Evolutionary conservation across 1,284 basidiomycete genomes (phyloP).

Genomic region (Apiotrichum gracile): DNA sequence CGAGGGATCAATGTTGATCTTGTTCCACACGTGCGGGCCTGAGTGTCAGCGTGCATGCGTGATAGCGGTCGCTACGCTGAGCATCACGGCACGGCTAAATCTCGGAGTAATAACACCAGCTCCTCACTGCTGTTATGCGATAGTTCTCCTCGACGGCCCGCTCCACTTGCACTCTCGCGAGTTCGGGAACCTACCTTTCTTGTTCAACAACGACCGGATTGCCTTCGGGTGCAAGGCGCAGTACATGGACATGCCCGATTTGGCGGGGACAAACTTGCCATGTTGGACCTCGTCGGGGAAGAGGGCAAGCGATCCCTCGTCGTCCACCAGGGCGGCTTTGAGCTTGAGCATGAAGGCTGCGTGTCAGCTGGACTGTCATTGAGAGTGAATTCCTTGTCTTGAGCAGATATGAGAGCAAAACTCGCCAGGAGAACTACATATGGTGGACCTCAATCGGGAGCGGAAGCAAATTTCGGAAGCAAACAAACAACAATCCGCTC

Average conservation of each 20-base stretch:
- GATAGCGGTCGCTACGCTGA: not conserved
- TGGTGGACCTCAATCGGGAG: too few relatives aligned
- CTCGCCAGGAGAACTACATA: not conserved
- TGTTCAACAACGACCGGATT: not conserved
- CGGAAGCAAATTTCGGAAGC: too few relatives aligned
- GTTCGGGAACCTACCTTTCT: not conserved
- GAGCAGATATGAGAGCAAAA: too few relatives aligned
- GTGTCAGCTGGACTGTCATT: not conserved
- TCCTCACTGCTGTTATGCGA: too few relatives aligned
- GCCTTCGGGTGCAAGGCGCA: slow-evolving; percentile 6
- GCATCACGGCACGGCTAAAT: too few relatives aligned
- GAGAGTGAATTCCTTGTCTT: too few relatives aligned
- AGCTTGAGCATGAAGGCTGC: slow-evolving; percentile 20
- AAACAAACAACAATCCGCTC: too few relatives aligned
- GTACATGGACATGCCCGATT: not conserved
- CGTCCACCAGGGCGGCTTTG: not conserved
- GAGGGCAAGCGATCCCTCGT: not conserved
- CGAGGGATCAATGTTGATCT: not conserved
- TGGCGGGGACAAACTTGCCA: not conserved
- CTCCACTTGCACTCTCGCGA: not conserved
- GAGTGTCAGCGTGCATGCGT: not conserved
- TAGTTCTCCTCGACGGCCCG: not conserved
- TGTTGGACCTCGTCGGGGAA: slow-evolving; percentile 16
- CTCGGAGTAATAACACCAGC: too few relatives aligned
- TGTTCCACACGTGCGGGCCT: not conserved